Evolutionary conservation across 148 eudicot species (phyloP).

Genomic region (Vaccinium macrocarpon): DNA sequence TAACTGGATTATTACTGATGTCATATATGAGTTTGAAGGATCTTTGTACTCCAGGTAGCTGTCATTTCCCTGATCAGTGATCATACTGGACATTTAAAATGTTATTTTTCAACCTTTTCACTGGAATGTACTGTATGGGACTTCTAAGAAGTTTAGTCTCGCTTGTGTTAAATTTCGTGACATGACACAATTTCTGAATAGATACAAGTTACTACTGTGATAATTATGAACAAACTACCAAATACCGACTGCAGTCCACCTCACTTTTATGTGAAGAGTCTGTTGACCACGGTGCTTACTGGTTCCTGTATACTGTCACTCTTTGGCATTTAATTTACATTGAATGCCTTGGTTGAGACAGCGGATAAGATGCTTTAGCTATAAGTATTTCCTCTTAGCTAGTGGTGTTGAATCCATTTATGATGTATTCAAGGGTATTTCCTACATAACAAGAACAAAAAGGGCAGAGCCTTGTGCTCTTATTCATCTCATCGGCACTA

Average conservation of each 20-base stretch:
- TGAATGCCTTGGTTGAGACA: not conserved
- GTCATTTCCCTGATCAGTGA: constrained; percentile 16
- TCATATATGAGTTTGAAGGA: constrained; percentile 91
- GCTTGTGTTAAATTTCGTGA: not conserved
- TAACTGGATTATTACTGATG: constrained; percentile 96
- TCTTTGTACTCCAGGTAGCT: constrained; percentile 79
- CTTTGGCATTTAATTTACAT: not conserved
- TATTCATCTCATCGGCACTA: not conserved
- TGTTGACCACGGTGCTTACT: not conserved
- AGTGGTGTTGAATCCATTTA: not conserved
- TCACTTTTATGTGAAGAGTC: not conserved
- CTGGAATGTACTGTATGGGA: not conserved
- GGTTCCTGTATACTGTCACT: not conserved
- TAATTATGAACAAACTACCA: not conserved
- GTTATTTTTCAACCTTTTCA: not conserved
- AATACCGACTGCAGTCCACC: not conserved
- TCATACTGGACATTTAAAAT: not conserved
- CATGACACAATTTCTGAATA: not conserved
- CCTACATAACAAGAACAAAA: not conserved
- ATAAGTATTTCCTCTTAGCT: not conserved
- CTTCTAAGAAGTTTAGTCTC: not conserved
- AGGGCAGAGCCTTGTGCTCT: not conserved
- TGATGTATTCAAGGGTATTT: not conserved
- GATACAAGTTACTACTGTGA: not conserved
- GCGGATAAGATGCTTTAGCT: not conserved